Evolutionary conservation across 345 rosid species (phyloP).

Genomic region (Barbarea vulgaris): DNA sequence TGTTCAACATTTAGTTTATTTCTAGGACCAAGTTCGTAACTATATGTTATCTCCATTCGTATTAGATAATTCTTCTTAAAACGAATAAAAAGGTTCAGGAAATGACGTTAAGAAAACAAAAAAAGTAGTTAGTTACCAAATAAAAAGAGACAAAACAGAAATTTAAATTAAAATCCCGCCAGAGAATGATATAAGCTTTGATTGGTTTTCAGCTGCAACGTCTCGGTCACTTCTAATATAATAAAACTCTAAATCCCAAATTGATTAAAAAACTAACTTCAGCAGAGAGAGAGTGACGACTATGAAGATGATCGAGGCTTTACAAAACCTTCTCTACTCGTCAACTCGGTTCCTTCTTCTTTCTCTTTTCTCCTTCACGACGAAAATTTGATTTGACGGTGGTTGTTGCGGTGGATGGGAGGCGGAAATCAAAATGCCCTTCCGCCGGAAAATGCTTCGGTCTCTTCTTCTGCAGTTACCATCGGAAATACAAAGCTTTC

Average conservation of each 20-base stretch:
- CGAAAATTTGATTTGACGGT: constrained; percentile 17
- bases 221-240: constrained; percentile 38
- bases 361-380: constrained; percentile 31
- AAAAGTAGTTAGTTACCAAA: background rate
- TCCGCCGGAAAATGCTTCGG: constrained; percentile 37
- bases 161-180: constrained; percentile 22
- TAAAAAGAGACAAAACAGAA: background rate
- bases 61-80: background rate
- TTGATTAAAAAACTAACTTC: constrained; percentile 11
- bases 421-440: constrained; percentile 29
- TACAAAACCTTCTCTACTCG: constrained; percentile 34
- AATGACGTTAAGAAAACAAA: background rate
- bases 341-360: constrained; percentile 47
- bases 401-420: constrained; percentile 41
- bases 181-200: constrained; percentile 17
- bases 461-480: constrained; percentile 8
- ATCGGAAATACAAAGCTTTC: constrained; percentile 40
- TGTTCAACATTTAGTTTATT: constrained; percentile 13
- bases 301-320: constrained; percentile 36
- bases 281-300: constrained; percentile 34
- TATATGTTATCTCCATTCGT: background rate
- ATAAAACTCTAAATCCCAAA: constrained; percentile 25
- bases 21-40: background rate
- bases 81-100: background rate
- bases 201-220: constrained; percentile 37